Percentiles rank a stretch among this genome's conserved stretches.
These are phyloP conservation scores for Mesotaenium endlicherianum DNA, from an alignment of 139 green algal species.

Conservation along the genomic window DNA sequence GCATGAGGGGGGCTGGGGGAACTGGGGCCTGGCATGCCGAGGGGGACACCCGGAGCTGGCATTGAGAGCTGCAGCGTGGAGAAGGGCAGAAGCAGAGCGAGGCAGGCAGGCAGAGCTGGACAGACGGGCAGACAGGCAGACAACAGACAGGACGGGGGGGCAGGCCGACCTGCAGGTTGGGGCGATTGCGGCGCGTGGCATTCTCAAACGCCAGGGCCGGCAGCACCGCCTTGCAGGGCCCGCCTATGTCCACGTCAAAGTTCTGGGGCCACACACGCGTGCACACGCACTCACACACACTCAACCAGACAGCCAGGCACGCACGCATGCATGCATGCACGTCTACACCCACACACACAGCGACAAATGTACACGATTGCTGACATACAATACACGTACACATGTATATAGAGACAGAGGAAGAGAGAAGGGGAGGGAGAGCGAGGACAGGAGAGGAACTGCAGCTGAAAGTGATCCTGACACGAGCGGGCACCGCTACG, in stretches of 20 bases:
- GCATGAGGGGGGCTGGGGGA: too few species aligned
- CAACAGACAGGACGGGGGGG: background rate
- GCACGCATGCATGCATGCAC: background rate
- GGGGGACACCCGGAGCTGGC: too few species aligned
- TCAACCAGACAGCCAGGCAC: background rate
- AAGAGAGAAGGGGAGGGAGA: background rate
- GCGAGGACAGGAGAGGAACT: background rate
- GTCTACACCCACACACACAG: background rate
- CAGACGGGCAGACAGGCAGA: background rate
- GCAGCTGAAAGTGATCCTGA: background rate
- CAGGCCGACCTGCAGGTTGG: conserved; percentile 35
- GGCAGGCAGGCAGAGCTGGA: too few species aligned
- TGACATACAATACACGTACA: background rate
- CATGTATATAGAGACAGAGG: background rate
- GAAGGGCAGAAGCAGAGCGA: too few species aligned
- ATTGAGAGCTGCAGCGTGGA: too few species aligned
- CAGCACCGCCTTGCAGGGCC: background rate
- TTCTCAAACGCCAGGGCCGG: conserved; percentile 45
- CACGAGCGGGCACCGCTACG: too few species aligned
- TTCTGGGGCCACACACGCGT: conserved; percentile 26
- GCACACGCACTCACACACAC: background rate
- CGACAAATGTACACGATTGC: background rate
- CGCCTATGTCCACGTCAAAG: conserved; percentile 42
- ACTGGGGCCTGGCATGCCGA: too few species aligned
- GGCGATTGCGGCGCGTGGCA: conserved; percentile 37